phyloP scores from a whole-genome alignment of 345 rosid genomes.

The Camelina laxa region DNA sequence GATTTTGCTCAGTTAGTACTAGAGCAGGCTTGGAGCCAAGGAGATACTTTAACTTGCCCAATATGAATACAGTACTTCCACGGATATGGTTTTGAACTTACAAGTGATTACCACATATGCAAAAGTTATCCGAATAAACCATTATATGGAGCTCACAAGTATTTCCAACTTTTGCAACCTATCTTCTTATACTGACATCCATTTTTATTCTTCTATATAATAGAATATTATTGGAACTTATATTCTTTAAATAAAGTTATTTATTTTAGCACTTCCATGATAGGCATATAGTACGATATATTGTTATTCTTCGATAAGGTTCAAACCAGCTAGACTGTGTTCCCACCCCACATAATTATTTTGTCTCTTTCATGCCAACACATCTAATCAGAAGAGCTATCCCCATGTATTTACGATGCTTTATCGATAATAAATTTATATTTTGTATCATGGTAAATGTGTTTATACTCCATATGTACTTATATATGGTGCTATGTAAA shows the following conservation, averaged over 20 bases:
- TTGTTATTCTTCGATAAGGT: neutral
- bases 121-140: no score
- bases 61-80: no score
- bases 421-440: neutral
- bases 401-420: slow-evolving; percentile 1
- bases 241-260: neutral
- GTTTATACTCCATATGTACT: neutral
- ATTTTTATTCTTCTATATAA: no score
- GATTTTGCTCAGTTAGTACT: no score
- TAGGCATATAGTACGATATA: neutral
- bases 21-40: no score
- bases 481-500: neutral
- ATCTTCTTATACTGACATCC: neutral
- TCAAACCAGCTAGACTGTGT: slow-evolving; percentile 18
- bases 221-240: neutral
- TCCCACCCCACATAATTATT: slow-evolving; percentile 10
- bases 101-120: no score
- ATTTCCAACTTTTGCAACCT: neutral
- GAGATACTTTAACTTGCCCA: no score
- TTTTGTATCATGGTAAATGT: neutral
- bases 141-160: no score
- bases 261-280: neutral
- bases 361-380: slow-evolving; percentile 26
- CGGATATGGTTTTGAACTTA: no score
- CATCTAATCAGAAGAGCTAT: slow-evolving; percentile 6